Conservation (phyloP, 1,139 yeast genomes). For the Kluyveromyces marxianus region DNA sequence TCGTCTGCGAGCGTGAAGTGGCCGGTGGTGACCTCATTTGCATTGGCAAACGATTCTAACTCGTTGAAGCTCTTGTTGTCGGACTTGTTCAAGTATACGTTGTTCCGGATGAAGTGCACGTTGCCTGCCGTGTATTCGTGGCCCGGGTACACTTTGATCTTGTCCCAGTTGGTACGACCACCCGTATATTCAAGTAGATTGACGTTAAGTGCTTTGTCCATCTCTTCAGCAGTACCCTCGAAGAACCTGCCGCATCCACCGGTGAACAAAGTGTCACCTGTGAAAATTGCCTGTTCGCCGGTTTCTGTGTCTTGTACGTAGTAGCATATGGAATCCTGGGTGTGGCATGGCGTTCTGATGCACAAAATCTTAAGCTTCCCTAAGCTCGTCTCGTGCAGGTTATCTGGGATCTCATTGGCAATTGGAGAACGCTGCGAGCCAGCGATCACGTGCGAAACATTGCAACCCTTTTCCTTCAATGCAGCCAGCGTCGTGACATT, state of each 20-base stretch:
- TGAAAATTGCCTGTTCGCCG: conserved; percentile 67
- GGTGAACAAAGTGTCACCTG: conserved; percentile 91
- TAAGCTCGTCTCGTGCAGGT: conserved; percentile 30
- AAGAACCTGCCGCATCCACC: conserved; percentile 97
- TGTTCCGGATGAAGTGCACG: conserved; percentile 58
- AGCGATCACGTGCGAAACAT: conserved; percentile 58
- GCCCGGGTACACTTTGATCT: conserved; percentile 65
- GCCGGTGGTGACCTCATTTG: conserved; percentile 75
- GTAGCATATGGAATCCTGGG: conserved; percentile 92
- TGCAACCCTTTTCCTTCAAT: conserved; percentile 29
- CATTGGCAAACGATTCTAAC: conserved; percentile 43
- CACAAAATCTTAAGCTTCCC: conserved; percentile 63
- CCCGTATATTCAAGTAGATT: conserved; percentile 55
- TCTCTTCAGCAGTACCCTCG: conserved; percentile 79
- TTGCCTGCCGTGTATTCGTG: conserved; percentile 90
- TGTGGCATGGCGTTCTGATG: conserved; percentile 94
- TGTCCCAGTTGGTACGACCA: conserved; percentile 19
- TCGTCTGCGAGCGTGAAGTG: conserved; percentile 80
- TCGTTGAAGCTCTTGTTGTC: conserved; percentile 45
- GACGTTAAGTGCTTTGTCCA: conserved; percentile 62
- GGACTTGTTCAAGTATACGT: conserved; percentile 42
- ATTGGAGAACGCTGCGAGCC: conserved; percentile 43
- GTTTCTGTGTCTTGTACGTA: conserved; percentile 57
- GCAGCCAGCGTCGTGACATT: conserved; percentile 40
- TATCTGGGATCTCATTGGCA: conserved; percentile 28